Base-by-base conservation (phyloP, 2,329 filamentous ascomycete genomes). In the Fusarium compactum region DNA sequence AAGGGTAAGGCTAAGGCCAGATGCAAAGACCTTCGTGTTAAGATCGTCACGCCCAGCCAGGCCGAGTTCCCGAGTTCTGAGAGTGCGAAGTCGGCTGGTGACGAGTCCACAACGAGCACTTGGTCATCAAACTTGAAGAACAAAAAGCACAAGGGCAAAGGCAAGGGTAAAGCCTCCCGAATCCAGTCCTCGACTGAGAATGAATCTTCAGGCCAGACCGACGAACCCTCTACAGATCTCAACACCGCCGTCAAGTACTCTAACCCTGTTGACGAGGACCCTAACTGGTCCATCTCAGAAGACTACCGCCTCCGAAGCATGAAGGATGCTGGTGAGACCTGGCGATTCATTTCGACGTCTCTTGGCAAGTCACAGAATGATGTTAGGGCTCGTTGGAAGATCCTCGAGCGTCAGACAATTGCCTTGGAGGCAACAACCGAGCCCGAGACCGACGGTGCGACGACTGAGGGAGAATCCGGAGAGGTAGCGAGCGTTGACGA, bases 221-320 rank as follows among this genome's bases (percentile, higher is more conserved):
- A 44, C 7, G 43, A 60, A 7, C 47, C 18, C 20, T 64, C 60
- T 2, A 66, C 67, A 22, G 59, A 58, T 6, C 43, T 44, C 27
- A 22, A 60, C 10, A 57, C 45, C 8, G 48, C 53, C 15, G 57
- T 32, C 22, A 55, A 50, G 20, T 68, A 65, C 6, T 62, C 52
- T 22, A 29, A 52, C 10, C 43, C 30, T 20, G 54, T 48, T 14
- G 18, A 30, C 12, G 57, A 50, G 5, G 50, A 59, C 16, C 54
- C 66, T n/a, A 62, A 30, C 6, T 82, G 80, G 80, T 74, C 78
- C 12, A 52, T 77, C 11, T 82, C 81, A 1, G 77, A 82, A 27
- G 80, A 82, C 52, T 64, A 67, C 14, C 65, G 79, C 6, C 76
- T 82, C 9, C 61, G 74, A 4, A 74, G 75, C 40, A 79, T 82